Base-by-base conservation (phyloP, 176 grass and related monocot genomes). In the Oryza nivara region DNA sequence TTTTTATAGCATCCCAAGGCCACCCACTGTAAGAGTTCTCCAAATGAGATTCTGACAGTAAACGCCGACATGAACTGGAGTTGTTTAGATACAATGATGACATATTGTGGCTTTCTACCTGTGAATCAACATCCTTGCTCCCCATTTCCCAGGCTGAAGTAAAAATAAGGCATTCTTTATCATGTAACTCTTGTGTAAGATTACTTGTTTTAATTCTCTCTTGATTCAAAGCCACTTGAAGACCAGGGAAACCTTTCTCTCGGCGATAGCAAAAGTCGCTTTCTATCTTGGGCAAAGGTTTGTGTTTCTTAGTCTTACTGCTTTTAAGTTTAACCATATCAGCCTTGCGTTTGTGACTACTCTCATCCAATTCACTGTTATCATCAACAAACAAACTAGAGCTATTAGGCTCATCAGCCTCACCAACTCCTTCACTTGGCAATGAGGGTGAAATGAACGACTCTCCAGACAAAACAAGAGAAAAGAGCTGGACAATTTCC, bases 231-330 rank as follows among this genome's bases (percentile, higher is more conserved):
- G 84, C 76, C 54, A 98, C 86, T 84, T 72, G 84, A 73, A 98
- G 88, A 82, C 91, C 93, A 78, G 96, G 96, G 72, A 95, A 98
- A 6, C 96, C 96, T 92, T 98, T 98, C 86, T 90, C 93, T 43
- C 90, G 87, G 64, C 96, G 91, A 56, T 88, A 90, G 71, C 82
- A 87, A 83, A 86, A 93, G 72, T 82, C 75, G 58, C 77, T 87
- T 78, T 93, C 91, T 69, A 88, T 82, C 80, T 83, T 92, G 12
- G 85, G 73, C 78, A 81, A 83, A 88, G 79, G 82, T 74, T 89
- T 98, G 25, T 86, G 83, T 80, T 95, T 95, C 87, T 95, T 95
- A 85, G 79, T 38, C 51, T 83, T 88, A 26, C 84, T 72, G 22
- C 35, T 80, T 70, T 86, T 81, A 34, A 81, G 25, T 80, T 98